Percentiles rank a stretch among this genome's conserved stretches.
Conservation (phyloP, 2,329 filamentous ascomycete species). For the Trichoderma polysporum region DNA sequence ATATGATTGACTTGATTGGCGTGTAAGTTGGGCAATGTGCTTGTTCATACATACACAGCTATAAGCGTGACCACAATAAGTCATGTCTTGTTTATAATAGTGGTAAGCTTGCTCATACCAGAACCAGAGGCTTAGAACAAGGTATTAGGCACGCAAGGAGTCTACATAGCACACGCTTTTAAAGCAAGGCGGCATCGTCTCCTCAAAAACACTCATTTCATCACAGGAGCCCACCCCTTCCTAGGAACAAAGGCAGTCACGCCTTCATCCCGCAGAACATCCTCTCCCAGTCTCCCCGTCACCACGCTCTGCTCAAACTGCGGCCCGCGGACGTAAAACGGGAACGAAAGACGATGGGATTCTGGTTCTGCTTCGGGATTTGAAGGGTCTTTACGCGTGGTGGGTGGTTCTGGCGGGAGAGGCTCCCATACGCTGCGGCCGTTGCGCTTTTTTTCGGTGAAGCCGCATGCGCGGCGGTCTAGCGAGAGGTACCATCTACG, state of each 20-base stretch:
- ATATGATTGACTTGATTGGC: background rate
- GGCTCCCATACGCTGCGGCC: slow-evolving; percentile 22
- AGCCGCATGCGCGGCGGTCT: slow-evolving; percentile 59
- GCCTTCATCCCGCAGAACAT: slow-evolving; percentile 62
- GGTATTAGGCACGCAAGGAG: background rate
- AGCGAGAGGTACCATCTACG: slow-evolving; percentile 65
- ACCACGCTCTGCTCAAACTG: slow-evolving; percentile 65
- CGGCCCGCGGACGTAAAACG: slow-evolving; percentile 61
- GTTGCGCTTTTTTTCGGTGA: slow-evolving; percentile 39
- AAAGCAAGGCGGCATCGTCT: background rate
- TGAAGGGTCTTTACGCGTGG: background rate
- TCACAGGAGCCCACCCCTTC: slow-evolving; percentile 57
- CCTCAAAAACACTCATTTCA: slow-evolving; percentile 34
- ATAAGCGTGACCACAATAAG: too few relatives aligned
- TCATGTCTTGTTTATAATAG: background rate
- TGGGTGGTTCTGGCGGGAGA: background rate
- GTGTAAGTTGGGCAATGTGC: background rate
- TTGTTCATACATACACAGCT: background rate
- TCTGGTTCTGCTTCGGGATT: background rate
- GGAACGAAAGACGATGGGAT: slow-evolving; percentile 42
- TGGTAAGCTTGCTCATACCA: background rate
- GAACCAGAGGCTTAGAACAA: too few relatives aligned
- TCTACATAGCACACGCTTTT: too few relatives aligned
- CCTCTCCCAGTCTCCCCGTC: slow-evolving; percentile 58
- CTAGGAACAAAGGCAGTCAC: slow-evolving; percentile 56